Conservation (phyloP, 1,284 basidiomycete genomes). For the Phylloboletellus chloephorus region DNA sequence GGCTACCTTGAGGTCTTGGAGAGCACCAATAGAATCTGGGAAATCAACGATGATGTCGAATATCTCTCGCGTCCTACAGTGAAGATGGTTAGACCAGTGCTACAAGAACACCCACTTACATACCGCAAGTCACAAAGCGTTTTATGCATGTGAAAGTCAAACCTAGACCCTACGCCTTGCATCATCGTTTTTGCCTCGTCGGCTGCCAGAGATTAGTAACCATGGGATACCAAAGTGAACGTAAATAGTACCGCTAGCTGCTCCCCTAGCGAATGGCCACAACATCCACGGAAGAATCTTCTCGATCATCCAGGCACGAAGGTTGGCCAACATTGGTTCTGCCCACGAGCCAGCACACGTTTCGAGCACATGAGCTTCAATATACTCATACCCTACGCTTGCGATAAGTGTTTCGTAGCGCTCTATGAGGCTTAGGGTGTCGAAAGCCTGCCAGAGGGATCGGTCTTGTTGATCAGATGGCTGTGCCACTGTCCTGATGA, state of each 20-base stretch:
- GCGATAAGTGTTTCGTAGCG: slow-evolving; percentile 82
- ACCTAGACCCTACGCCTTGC: slow-evolving; percentile 77
- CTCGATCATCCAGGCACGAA: slow-evolving; percentile 72
- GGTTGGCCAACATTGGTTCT: slow-evolving; percentile 53
- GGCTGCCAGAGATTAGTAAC: slow-evolving; percentile 37
- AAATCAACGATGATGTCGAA: slow-evolving; percentile 96
- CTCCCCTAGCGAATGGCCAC: slow-evolving; percentile 66
- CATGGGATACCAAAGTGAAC: slow-evolving; percentile 19
- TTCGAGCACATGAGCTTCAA: slow-evolving; percentile 65
- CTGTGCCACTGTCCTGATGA: slow-evolving; percentile 36
- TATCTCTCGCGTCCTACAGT: slow-evolving; percentile 72
- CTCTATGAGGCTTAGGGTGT: slow-evolving; percentile 73
- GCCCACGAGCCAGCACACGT: slow-evolving; percentile 69
- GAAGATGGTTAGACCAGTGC: not conserved
- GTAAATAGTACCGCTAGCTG: slow-evolving; percentile 44
- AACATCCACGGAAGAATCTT: slow-evolving; percentile 82
- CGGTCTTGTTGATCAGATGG: slow-evolving; percentile 32
- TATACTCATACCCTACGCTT: slow-evolving; percentile 79
- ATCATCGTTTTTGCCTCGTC: slow-evolving; percentile 69
- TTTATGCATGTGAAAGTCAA: slow-evolving; percentile 90
- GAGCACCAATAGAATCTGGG: slow-evolving; percentile 80
- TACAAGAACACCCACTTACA: slow-evolving; percentile 21
- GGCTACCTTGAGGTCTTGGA: slow-evolving; percentile 82
- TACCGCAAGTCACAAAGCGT: slow-evolving; percentile 82
- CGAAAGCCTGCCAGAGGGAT: slow-evolving; percentile 59